Conservation (phyloP, 257 asterid genomes). For the Eucommia ulmoides region DNA sequence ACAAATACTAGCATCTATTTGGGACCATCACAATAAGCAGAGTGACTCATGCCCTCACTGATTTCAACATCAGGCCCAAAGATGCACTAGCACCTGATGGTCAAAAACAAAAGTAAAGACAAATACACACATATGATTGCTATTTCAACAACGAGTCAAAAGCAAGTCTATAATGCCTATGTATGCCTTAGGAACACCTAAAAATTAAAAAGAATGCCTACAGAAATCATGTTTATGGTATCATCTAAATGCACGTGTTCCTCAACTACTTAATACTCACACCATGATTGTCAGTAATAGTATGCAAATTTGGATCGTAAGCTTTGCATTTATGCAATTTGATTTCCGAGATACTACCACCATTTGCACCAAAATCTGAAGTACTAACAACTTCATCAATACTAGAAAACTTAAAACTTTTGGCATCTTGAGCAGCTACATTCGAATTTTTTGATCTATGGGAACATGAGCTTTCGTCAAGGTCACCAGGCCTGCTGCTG, state of each 20-base stretch:
- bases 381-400: constrained; percentile 23
- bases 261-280: constrained; percentile 31
- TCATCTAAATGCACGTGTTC: too few species aligned
- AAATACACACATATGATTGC: neutral
- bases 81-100: neutral
- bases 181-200: too few species aligned
- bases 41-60: neutral
- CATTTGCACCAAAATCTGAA: constrained; percentile 24
- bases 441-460: constrained; percentile 33
- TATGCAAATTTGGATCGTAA: constrained; percentile 19
- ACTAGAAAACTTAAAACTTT: constrained; percentile 22
- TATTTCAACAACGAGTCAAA: neutral
- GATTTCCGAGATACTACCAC: constrained; percentile 23
- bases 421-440: constrained; percentile 19
- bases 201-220: too few species aligned
- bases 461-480: constrained; percentile 41
- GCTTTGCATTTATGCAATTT: constrained; percentile 13
- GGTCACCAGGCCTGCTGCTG: constrained; percentile 24
- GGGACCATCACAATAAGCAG: neutral
- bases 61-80: neutral
- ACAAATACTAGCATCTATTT: too few species aligned
- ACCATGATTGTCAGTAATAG: constrained; percentile 31
- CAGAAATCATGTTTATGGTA: too few species aligned
- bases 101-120: neutral
- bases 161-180: too few species aligned